Base-by-base conservation (phyloP, 75 land plant species). In the Sequoiadendron giganteum region DNA sequence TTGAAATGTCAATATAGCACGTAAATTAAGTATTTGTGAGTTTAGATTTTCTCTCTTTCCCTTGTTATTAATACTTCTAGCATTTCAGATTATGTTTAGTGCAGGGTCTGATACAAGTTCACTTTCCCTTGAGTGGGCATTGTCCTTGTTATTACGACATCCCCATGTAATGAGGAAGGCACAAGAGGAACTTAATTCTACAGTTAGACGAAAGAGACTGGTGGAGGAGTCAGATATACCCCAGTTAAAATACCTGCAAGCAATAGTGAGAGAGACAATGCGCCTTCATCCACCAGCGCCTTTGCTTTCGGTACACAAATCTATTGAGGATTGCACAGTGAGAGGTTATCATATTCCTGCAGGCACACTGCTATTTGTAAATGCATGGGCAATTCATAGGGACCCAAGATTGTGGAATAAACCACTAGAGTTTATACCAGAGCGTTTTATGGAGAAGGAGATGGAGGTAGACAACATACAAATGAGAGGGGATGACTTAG, bases 281-380 rank as follows among this genome's bases (percentile, higher is more conserved):
- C 89, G 89, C 13, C 34, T 90, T 45, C 83, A 90, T 32, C 91
- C 89, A 10, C 55, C 87, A 25, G 72, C 76, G 14, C 89, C 89
- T 3, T 28, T 90, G 34, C 34, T 45, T 21, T 36, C 85, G 36
- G 85, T 89, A 30, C 91, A 88, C 19, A 56, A 75, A 42, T 54
- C 83, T 16, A 36, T 15, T 32, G 85, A 90, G 61, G 45, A 65
- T 3, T 85, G 85, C 10, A 48, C 61, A 40, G 79, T 90, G 1
- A 49, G 72, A 47, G 89, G 89, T 3, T 88, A 84, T 83, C 40
- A 85, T 32, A 52, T 88, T 34, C 89, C 89, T 9, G 58, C 25
- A 5, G 76, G 56, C 5, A 90, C 91, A 11, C 49, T 42, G 36
- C 28, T 88, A 36, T 16, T 90, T 1, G 72, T 90, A 52, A 90